phyloP scores from a whole-genome alignment of 352 stramenopile genomes.

The Pythium periplocum region DNA sequence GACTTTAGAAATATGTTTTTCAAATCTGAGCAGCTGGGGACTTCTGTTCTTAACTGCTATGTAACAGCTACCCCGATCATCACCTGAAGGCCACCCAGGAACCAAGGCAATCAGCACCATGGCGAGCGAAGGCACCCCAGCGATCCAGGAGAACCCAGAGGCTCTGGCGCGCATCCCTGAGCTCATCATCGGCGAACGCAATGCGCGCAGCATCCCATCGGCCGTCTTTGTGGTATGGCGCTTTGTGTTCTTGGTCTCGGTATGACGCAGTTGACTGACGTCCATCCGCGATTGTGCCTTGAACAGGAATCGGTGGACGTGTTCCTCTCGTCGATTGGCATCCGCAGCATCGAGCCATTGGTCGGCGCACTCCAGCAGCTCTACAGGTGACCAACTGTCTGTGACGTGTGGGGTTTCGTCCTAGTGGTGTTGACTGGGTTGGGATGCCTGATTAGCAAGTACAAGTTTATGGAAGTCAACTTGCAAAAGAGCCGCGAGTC shows the following conservation, averaged over 20 bases:
- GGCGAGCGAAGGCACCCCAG: slow-evolving; percentile 24
- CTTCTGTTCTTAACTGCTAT: too few relatives aligned
- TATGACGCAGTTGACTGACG: background rate
- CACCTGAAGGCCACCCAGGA: too few relatives aligned
- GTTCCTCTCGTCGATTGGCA: slow-evolving; percentile 56
- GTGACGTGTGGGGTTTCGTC: background rate
- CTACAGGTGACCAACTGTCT: slow-evolving; percentile 36
- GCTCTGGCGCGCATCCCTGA: slow-evolving; percentile 64
- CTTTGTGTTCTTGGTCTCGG: background rate
- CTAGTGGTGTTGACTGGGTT: slow-evolving; percentile 1
- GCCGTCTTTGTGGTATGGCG: slow-evolving; percentile 65
- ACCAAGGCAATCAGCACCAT: slow-evolving; percentile 13
- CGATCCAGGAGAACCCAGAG: slow-evolving; percentile 60
- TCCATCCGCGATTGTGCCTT: background rate
- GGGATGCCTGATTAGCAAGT: slow-evolving; percentile 51
- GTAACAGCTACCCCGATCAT: too few relatives aligned
- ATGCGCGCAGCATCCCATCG: slow-evolving; percentile 70
- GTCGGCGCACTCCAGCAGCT: slow-evolving; percentile 80
- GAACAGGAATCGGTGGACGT: slow-evolving; percentile 59
- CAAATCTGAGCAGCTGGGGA: too few relatives aligned
- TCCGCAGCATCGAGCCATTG: slow-evolving; percentile 65
- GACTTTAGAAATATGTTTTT: too few relatives aligned
- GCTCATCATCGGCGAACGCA: slow-evolving; percentile 73
- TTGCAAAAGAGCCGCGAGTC: slow-evolving; percentile 81
- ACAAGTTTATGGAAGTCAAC: slow-evolving; percentile 88